Base-by-base conservation (phyloP, 441 rosid species). In the Aleurites moluccanus region DNA sequence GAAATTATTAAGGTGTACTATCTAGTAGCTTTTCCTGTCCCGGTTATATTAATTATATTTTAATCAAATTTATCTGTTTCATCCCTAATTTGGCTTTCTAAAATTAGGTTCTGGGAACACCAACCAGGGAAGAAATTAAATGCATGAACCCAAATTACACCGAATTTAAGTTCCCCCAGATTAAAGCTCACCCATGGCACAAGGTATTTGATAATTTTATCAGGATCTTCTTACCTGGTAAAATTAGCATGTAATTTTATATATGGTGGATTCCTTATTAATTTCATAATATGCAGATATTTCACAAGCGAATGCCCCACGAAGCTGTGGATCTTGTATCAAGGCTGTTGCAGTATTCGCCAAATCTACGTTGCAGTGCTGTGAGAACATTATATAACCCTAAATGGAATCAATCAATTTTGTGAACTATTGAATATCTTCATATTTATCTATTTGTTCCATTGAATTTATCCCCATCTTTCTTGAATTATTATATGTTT, bases 161-260 rank as follows among this genome's bases (percentile, higher is more conserved):
- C 2, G 98, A 93, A 73, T 95, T 91, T 74, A 93, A 92, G 80
- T 95, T 95, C 75, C 95, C 95, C 70, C 92, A 91, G 88, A 87
- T 90, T 10, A 91, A 89, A 86, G 94, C 98, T 80, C 96, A 93
- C 56, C 98, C 98, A 62, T 89, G 94, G 99, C 98, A 93, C 86
- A 95, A 95, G 92, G 96, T 88, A 53, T 77, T 64, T 45, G 23
- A 33, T 11, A 63, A 23, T 14, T 59, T 28, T 81, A 35, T 75
- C 56, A 25, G 42, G 27, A 11, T 73, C 63, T 42, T 50, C 52
- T 49, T 27, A 52, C 21, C 56, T 52, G 2, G 20, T 52, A 20
- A 16, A 52, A 52, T 52, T 52, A n/a, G 21, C 56, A 4, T 16
- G 6, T 14, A 52, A 1, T n/a, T 66, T 72, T 75, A 15, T 64